These are phyloP conservation scores for Yarrowia galli DNA, from an alignment of 1,139 yeast species.

Conservation along the genomic window DNA sequence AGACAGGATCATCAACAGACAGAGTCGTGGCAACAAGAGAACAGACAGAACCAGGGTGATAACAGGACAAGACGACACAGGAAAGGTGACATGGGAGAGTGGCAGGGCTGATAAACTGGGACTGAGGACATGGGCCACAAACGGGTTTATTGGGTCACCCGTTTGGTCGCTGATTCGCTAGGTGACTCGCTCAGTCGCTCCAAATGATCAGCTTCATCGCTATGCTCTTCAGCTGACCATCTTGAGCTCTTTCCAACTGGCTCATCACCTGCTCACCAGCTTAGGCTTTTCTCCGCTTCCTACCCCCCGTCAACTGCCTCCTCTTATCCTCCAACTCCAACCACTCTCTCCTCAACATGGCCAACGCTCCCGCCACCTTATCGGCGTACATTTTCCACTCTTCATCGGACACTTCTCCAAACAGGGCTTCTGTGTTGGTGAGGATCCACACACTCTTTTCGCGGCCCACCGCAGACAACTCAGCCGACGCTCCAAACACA, in stretches of 20 bases:
- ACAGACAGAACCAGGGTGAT: no score
- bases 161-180: no score
- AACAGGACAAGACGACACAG: no score
- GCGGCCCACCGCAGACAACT: neutral
- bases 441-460: constrained; percentile 22
- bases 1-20: no score
- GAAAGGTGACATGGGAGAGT: no score
- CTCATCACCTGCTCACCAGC: neutral
- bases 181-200: no score
- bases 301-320: constrained; percentile 13
- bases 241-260: neutral
- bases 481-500: neutral
- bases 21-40: no score
- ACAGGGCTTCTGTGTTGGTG: constrained; percentile 17
- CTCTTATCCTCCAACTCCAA: constrained; percentile 21
- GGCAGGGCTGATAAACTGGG: no score
- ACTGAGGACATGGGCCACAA: no score
- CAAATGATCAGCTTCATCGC: no score
- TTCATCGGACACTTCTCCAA: constrained; percentile 7
- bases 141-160: no score
- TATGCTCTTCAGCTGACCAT: no score
- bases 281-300: constrained; percentile 2
- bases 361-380: constrained; percentile 19
- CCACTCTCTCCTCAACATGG: constrained; percentile 15
- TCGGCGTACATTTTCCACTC: constrained; percentile 20